These are phyloP conservation scores for Pseudozyma flocculosa DNA, from an alignment of 1,284 basidiomycete species.

Conservation along the genomic window DNA sequence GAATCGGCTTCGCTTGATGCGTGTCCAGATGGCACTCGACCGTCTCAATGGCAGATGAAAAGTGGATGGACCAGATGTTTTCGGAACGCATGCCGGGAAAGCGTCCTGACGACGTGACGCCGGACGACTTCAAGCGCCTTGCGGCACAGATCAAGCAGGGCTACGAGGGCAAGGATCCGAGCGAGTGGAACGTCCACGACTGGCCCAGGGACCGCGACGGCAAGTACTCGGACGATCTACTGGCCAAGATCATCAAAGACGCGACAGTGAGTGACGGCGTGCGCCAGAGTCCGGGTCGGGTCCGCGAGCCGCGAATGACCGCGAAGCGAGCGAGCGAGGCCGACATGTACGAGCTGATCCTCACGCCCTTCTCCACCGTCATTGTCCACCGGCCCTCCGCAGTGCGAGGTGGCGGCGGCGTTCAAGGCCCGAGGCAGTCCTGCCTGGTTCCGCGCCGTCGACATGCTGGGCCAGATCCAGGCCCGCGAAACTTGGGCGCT, in stretches of 20 bases:
- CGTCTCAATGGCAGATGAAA: slow-evolving; percentile 37
- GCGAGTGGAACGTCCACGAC: slow-evolving; percentile 67
- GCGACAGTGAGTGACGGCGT: slow-evolving; percentile 32
- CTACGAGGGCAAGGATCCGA: slow-evolving; percentile 47
- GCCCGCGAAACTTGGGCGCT: slow-evolving; percentile 73
- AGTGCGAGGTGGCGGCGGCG: slow-evolving; percentile 68
- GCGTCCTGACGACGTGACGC: slow-evolving; percentile 61
- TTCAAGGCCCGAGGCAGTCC: slow-evolving; percentile 80
- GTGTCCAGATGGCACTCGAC: slow-evolving; percentile 42
- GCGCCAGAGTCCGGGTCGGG: too few relatives aligned
- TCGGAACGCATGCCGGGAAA: slow-evolving; percentile 22
- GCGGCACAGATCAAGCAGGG: slow-evolving; percentile 52
- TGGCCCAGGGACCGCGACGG: slow-evolving; percentile 68
- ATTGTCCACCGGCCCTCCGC: too few relatives aligned
- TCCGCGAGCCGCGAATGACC: too few relatives aligned
- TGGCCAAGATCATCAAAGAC: slow-evolving; percentile 62
- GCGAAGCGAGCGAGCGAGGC: too few relatives aligned
- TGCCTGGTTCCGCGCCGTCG: slow-evolving; percentile 71
- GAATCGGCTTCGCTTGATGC: too few relatives aligned
- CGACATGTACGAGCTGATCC: too few relatives aligned
- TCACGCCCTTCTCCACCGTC: too few relatives aligned
- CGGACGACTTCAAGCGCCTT: slow-evolving; percentile 65
- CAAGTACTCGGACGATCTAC: slow-evolving; percentile 70
- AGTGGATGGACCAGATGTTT: slow-evolving; percentile 45
- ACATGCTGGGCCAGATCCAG: slow-evolving; percentile 78